Base-by-base conservation (phyloP, 257 asterid species). In the Scutellaria baicalensis region DNA sequence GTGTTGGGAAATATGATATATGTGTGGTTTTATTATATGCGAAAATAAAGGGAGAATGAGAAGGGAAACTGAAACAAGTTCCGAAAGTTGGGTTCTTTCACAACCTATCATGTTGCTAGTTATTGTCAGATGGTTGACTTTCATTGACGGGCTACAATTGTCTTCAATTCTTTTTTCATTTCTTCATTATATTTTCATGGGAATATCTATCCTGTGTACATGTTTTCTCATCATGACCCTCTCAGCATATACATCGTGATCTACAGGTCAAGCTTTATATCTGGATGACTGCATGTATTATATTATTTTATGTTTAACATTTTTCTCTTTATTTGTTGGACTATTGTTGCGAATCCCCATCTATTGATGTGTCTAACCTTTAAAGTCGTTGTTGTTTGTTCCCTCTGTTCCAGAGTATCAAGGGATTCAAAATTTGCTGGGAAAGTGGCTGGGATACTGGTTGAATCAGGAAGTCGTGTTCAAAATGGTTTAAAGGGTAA, bases 401-500 rank as follows among this genome's bases (percentile, higher is more conserved):
- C 69, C 43, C 48, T 69, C 9, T 70, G 14, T 82, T 77, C 59
- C 89, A 94, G 99, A 81, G 57, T 86, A 56, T 82, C 85, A 69
- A 75, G 74, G 69, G 93, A 94, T 78, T 45, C 93, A 58, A 73
- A 72, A 64, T 89, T 84, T 78, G 83, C 92, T 51, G 64, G 50
- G 71, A 88, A 81, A 69, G 95, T 94, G 47, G 95, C 92, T 76
- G 99, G 99, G 74, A 79, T 91, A 69, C 84, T 94, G 82, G 95
- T 93, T 75, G 96, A 89, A 84, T 86, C 97, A 66, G 78, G 82
- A 69, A 76, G 74, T 66, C 85, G 69, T 36, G 74, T 49, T 78
- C 81, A 67, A 69, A 86, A 84, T 75, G 80, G 68, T 49, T 72
- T 80, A 35, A 81, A 82, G 35, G 96, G 98, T 88, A 82, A 72